A percentile compares a stretch with the other conserved stretches of the same genome.
Conservation (phyloP, 192 early-diverging fungal genomes). For the Podila minutissima region DNA sequence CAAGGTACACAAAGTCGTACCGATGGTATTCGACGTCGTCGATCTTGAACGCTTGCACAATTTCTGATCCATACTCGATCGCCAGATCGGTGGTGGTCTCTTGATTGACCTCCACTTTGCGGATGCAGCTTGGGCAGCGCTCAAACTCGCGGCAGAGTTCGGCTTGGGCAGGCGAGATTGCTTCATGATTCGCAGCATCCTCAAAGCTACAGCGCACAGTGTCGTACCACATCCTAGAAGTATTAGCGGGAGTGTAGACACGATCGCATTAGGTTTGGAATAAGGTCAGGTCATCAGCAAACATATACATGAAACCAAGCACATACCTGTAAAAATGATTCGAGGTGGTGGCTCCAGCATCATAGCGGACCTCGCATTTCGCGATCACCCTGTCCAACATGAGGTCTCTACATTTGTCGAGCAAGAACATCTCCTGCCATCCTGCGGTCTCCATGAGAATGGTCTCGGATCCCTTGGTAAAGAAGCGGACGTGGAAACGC, state of each 20-base stretch:
- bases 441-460: constrained; percentile 64
- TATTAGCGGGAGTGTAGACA: neutral
- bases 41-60: neutral
- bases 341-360: constrained; percentile 47
- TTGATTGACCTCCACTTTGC: neutral
- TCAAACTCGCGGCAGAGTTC: no score
- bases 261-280: no score
- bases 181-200: constrained; percentile 56
- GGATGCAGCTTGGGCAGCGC: neutral
- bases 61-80: no score
- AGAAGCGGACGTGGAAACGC: no score
- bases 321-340: constrained; percentile 40
- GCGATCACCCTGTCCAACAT: constrained; percentile 55
- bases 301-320: neutral
- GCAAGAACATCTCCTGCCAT: constrained; percentile 63
- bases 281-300: neutral
- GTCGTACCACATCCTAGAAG: constrained; percentile 67
- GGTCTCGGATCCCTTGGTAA: constrained; percentile 46
- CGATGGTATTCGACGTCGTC: constrained; percentile 60
- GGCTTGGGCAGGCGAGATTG: neutral
- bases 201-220: constrained; percentile 58
- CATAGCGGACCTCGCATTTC: constrained; percentile 43
- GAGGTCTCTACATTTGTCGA: constrained; percentile 62
- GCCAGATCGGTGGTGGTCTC: neutral
- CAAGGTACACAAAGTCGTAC: constrained; percentile 67